Evolutionary conservation across 73 alveolate genomes (phyloP), one percentile per base, ranked within the genome.

Genomic region (Breviolum minutum): DNA sequence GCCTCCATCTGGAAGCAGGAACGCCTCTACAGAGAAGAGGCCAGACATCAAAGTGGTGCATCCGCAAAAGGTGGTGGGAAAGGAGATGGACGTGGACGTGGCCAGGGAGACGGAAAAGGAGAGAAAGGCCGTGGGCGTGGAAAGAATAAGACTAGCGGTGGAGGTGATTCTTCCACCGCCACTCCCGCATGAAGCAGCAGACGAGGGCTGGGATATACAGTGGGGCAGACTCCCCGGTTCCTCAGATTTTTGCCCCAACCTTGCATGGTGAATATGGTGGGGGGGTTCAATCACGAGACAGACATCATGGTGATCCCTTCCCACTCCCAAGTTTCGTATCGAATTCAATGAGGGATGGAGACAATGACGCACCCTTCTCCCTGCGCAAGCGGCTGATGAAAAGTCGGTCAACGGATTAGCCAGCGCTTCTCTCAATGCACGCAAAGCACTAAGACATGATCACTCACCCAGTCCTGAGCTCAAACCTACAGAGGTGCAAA

Each of bases 1-100:
- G 95, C 81, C 13, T 8, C 81, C 95, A 63, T 63, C 13, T 86
- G 95, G 95, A 86, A 86, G 66, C 95, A 86, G 81, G 95, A 86
- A 80, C 11, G 95, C 68, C 95, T 86, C 22, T 86, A 63, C 95
- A 3, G 27, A 27, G 92, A 83, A 40, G 92, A 83, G 74, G 14
- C 54, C 40, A 26, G 29, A 30, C 87, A 77, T 77, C 87, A 77
- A 22, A 5, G 24, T 77, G 83, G 48, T 73, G 83, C 83, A 1
- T 17, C 83, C 0, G 2, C 83, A 73, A 22, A 63, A 3, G 40
- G 32, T 9, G n/a, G 32, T 0, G 83, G 14, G 0, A 22, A 29
- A 77, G 87, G 87, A 26, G 87, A 29, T 10, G 87, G 87, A 26
- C 12, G 5, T 17, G 63, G 61, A 61, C 7, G 14, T 20, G 87